Percentiles rank a stretch among this genome's conserved stretches.
phyloP scores from a whole-genome alignment of 805 yeast genomes.

The Komagataella kurtzmanii region DNA sequence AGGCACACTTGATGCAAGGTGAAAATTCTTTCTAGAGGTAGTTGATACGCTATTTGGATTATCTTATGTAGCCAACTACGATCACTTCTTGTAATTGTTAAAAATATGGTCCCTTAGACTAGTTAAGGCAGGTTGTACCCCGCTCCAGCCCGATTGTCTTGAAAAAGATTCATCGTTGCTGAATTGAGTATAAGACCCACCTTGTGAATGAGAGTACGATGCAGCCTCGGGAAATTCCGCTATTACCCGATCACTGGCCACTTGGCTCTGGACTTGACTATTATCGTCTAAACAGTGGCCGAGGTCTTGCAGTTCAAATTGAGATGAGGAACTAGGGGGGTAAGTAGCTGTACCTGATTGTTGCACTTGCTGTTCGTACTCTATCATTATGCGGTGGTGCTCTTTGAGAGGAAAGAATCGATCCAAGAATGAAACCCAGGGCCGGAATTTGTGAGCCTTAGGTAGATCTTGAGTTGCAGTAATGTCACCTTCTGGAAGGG shows the following conservation, averaged over 20 bases:
- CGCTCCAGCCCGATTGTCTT: background rate
- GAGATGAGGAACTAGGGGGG: background rate
- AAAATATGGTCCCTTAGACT: background rate
- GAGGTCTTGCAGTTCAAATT: background rate
- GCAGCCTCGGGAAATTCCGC: background rate
- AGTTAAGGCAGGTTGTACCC: background rate
- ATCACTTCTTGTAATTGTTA: background rate
- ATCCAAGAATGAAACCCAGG: background rate
- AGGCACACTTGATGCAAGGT: too few species aligned
- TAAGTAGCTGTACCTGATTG: background rate
- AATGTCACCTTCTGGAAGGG: slow-evolving; percentile 12
- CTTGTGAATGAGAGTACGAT: background rate
- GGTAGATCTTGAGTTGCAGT: background rate
- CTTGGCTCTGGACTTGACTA: background rate
- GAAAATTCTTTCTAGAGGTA: too few species aligned
- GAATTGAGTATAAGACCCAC: background rate
- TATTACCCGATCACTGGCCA: background rate
- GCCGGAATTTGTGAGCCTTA: background rate
- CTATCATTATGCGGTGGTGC: background rate
- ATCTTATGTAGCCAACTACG: too few species aligned
- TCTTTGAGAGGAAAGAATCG: background rate
- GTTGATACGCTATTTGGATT: background rate
- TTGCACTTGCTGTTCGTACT: background rate
- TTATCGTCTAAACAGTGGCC: background rate
- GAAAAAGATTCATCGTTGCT: background rate